Evolutionary conservation across 768 basidiomycete species (phyloP).

Genomic region (Pulveroboletus sp.): DNA sequence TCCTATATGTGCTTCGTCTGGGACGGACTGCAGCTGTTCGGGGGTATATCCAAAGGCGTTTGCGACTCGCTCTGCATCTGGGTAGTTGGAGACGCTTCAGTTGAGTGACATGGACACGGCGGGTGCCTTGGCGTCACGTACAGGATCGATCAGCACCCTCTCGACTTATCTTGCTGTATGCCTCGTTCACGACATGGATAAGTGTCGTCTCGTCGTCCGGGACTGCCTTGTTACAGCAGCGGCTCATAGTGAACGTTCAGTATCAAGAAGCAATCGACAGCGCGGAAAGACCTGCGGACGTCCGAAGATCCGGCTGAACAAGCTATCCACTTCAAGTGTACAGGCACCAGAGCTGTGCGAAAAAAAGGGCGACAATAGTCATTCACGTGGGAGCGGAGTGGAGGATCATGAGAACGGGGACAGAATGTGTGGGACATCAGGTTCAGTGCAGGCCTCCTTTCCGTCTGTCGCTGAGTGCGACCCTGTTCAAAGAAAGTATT

Average conservation of each 20-base stretch:
- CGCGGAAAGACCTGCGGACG: too few relatives aligned
- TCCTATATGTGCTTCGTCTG: conserved; percentile 44
- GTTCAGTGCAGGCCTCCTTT: too few relatives aligned
- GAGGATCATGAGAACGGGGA: too few relatives aligned
- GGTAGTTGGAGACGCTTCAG: not conserved
- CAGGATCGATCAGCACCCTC: conserved; percentile 7
- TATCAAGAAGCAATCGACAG: not conserved
- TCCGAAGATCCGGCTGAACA: too few relatives aligned
- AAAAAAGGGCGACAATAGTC: too few relatives aligned
- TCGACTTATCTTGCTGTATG: conserved; percentile 9
- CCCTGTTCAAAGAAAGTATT: too few relatives aligned
- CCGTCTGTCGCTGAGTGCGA: too few relatives aligned
- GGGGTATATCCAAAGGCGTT: conserved; percentile 44
- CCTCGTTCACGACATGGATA: conserved; percentile 5
- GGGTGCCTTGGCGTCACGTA: conserved; percentile 3
- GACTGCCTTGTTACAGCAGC: not conserved
- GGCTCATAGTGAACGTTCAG: conserved; percentile 1
- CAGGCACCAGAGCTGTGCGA: too few relatives aligned
- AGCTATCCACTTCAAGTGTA: too few relatives aligned
- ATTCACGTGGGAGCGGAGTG: too few relatives aligned
- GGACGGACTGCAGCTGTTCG: conserved; percentile 40
- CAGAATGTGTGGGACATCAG: too few relatives aligned
- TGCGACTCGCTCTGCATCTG: conserved; percentile 17
- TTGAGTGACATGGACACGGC: not conserved
- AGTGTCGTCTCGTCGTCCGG: not conserved